Evolutionary conservation across 2,329 filamentous ascomycete species (phyloP), one percentile per base, ranked within the genome.

Genomic region (Didymella pomorum): DNA sequence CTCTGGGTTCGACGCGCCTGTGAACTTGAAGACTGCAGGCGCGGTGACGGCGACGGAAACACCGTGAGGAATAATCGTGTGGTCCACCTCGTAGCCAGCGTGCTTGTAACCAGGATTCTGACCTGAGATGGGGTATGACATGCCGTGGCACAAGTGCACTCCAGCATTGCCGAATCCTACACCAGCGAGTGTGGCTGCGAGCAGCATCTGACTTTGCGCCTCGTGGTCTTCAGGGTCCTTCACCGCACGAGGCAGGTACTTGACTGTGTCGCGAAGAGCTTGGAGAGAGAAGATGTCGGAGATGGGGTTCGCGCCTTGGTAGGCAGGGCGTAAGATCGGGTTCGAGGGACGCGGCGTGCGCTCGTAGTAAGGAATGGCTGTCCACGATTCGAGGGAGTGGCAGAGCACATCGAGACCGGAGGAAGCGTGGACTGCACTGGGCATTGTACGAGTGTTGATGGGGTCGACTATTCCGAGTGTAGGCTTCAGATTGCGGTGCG

Each of bases 121-220:
- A 28, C 93, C 92, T 0, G 92, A 96, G 72, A 99, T 97, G 18
- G 95, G 95, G 73, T 99, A 99, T 23, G 91, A 96, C 94, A 99
- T 98, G 74, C 94, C 89, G 74, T 92, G 89, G 76, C 89, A 92
- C 10, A 92, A 82, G 79, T 99, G 95, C 2, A 99, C 95, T 48
- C 96, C 95, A 1, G 96, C 96, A 71, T 99, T 99, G 20, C 96
- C 95, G 76, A 99, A 99, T 0, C 95, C 95, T 3, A 99, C 93
- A 44, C 95, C 95, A 0, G 96, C 95, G 2, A 99, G 82, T 0
- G 95, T 99, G 0, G 95, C 91, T 2, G 95, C 95, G 20, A 99
- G 86, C 28, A 99, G 84, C 96, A 99, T 99, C 78, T 98, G 88
- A 29, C 87, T 90, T 78, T 99, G 95, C 0, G 96, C 96, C 77